phyloP scores from a whole-genome alignment of 1,284 basidiomycete genomes.

The Ustilago tritici region DNA sequence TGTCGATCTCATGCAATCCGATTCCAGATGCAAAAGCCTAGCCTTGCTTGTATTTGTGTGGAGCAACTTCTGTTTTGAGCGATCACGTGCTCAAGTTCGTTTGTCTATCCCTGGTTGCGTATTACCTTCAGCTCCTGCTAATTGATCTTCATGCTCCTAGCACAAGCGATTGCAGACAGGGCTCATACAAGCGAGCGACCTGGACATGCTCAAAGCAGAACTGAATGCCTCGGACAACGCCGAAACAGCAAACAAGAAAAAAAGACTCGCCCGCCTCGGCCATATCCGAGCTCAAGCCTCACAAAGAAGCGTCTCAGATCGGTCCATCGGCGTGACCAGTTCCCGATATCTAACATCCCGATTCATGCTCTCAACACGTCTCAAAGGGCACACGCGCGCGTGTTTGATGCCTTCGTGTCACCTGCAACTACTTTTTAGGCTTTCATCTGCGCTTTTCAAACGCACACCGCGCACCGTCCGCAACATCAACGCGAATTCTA shows the following conservation, averaged over 20 bases:
- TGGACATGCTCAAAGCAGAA: neutral
- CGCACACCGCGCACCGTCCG: conserved; percentile 6
- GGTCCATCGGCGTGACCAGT: neutral
- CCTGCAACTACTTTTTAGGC: conserved; percentile 9
- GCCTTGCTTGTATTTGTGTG: neutral
- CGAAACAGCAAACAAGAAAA: neutral
- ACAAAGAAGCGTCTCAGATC: neutral
- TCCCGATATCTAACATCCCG: neutral
- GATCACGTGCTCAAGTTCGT: neutral
- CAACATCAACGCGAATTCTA: conserved; percentile 20
- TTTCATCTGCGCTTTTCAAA: conserved; percentile 1
- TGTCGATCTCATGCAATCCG: too few species aligned
- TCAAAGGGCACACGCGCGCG: conserved; percentile 10
- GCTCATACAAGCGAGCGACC: neutral
- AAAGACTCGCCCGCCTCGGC: conserved; percentile 4
- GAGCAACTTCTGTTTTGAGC: neutral
- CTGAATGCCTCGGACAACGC: conserved; percentile 21
- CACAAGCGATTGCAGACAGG: neutral
- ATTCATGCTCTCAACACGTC: conserved; percentile 23
- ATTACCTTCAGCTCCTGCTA: neutral
- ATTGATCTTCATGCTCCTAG: neutral
- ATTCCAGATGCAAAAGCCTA: too few species aligned
- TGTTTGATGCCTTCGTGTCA: conserved; percentile 8
- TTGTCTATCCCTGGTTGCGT: neutral
- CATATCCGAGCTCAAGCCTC: neutral